These are phyloP conservation scores for Neonectria sp. DNA, from an alignment of 2,329 filamentous ascomycete genomes.

Conservation along the genomic window DNA sequence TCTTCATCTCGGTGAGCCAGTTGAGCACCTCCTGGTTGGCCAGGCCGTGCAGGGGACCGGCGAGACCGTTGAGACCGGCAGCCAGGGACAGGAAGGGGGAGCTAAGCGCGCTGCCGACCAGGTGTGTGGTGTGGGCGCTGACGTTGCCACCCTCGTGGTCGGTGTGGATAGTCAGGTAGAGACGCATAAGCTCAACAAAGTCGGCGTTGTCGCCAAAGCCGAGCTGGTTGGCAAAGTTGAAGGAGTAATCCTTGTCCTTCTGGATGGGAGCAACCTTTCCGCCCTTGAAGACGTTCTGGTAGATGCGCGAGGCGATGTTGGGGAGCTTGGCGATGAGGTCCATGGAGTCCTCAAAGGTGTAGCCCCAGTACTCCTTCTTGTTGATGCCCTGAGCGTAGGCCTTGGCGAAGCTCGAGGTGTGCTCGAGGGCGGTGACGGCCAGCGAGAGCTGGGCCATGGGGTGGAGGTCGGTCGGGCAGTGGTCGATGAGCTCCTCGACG, in stretches of 20 bases:
- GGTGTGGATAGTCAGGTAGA: constrained; percentile 99
- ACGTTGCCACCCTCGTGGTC: constrained; percentile 99
- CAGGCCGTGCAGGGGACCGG: constrained; percentile 97
- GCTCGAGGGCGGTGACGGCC: constrained; percentile 97
- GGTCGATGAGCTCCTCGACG: constrained; percentile 99
- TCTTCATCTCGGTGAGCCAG: constrained; percentile 99
- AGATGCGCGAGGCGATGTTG: constrained; percentile 97
- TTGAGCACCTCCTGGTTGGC: constrained; percentile 99
- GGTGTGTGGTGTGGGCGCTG: constrained; percentile 97
- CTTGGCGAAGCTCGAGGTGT: constrained; percentile 97
- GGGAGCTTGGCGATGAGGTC: constrained; percentile 99
- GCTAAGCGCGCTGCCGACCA: constrained; percentile 96
- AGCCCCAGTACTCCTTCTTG: constrained; percentile 99
- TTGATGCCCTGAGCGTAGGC: constrained; percentile 99
- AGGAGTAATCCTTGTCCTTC: constrained; percentile 99
- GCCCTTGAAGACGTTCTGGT: constrained; percentile 99
- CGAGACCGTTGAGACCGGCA: constrained; percentile 97
- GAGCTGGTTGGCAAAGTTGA: constrained; percentile 99
- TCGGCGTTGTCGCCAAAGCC: constrained; percentile 95
- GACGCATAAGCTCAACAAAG: constrained; percentile 98
- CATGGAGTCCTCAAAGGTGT: constrained; percentile 99
- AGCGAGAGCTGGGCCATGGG: constrained; percentile 99
- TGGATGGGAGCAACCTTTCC: constrained; percentile 96
- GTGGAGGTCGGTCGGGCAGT: constrained; percentile 98
- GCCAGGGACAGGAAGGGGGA: constrained; percentile 97